Evolutionary conservation across 2,329 filamentous ascomycete species (phyloP).

Genomic region (Scytalidium sp.): DNA sequence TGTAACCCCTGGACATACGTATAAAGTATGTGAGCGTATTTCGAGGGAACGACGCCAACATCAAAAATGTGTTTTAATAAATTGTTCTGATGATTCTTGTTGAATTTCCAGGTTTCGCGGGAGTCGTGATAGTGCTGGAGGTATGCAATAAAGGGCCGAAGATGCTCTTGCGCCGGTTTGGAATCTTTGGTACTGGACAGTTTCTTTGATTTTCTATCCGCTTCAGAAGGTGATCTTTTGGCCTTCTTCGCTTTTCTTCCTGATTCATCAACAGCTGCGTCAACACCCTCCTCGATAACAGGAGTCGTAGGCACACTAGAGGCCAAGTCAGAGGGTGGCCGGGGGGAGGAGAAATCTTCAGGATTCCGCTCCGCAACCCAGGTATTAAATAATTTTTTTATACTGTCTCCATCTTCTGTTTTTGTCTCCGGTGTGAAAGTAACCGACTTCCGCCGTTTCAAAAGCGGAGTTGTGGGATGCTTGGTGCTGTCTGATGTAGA

Average conservation of each 20-base stretch:
- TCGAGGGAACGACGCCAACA: conserved; percentile 64
- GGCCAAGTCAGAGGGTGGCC: conserved; percentile 14
- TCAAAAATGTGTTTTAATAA: conserved; percentile 82
- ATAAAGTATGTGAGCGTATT: conserved; percentile 67
- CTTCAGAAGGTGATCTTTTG: conserved; percentile 15
- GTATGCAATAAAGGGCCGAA: conserved; percentile 70
- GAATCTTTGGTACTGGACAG: conserved; percentile 13
- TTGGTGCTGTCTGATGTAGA: conserved; percentile 6
- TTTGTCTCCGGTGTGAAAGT: conserved; percentile 65
- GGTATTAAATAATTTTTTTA: conserved; percentile 47
- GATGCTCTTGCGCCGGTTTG: conserved; percentile 11
- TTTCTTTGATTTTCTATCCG: conserved; percentile 10
- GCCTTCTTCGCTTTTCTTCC: conserved; percentile 24
- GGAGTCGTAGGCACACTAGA: conserved; percentile 23
- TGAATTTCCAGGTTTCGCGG: conserved; percentile 84
- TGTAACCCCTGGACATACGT: conserved; percentile 78
- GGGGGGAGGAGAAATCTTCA: conserved; percentile 21
- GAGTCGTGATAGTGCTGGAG: conserved; percentile 71
- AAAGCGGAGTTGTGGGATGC: conserved; percentile 22
- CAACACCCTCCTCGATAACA: conserved; percentile 23
- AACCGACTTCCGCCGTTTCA: conserved; percentile 51
- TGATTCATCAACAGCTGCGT: conserved; percentile 24
- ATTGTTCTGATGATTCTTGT: conserved; percentile 86
- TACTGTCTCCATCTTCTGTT: conserved; percentile 50
- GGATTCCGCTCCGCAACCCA: conserved; percentile 40